These are phyloP conservation scores for Phyllosticta capitalensis DNA, from an alignment of 2,329 filamentous ascomycete genomes.

Conservation along the genomic window DNA sequence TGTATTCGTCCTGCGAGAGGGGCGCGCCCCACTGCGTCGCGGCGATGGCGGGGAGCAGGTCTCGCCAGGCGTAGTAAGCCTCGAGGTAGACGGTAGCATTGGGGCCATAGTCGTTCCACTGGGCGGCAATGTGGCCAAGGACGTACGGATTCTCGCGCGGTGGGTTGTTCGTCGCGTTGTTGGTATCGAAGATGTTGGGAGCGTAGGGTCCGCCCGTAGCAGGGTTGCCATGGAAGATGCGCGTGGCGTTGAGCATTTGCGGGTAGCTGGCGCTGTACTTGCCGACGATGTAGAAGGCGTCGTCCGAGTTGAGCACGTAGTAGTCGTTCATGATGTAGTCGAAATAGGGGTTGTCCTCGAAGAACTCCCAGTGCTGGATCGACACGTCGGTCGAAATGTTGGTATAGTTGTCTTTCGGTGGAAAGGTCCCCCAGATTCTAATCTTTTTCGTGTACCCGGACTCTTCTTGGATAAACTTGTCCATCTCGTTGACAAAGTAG, in stretches of 20 bases:
- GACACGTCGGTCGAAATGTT: conserved; percentile 34
- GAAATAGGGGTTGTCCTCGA: conserved; percentile 36
- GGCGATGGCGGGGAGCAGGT: conserved; percentile 36
- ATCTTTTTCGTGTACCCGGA: conserved; percentile 20
- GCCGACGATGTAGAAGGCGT: conserved; percentile 45
- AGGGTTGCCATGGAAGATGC: conserved; percentile 35
- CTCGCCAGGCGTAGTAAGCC: conserved; percentile 38
- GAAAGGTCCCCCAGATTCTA: conserved; percentile 34
- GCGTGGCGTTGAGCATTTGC: conserved; percentile 38
- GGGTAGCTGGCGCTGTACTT: conserved; percentile 38
- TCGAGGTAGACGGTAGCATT: conserved; percentile 41
- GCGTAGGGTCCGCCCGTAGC: conserved; percentile 33
- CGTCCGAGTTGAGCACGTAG: conserved; percentile 37
- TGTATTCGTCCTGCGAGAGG: conserved; percentile 15
- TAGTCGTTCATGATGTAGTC: conserved; percentile 33
- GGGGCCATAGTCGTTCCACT: conserved; percentile 41
- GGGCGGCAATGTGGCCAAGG: conserved; percentile 30
- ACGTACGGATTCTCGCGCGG: conserved; percentile 30
- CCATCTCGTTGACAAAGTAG: conserved; percentile 29
- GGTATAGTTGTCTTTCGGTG: conserved; percentile 31
- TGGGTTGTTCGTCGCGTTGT: conserved; percentile 41
- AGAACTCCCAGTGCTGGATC: conserved; percentile 42
- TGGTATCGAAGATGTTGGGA: conserved; percentile 42
- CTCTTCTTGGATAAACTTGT: conserved; percentile 21
- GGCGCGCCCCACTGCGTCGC: conserved; percentile 35